These are phyloP conservation scores for Penicillium turbatum DNA, from an alignment of 495 filamentous ascomycete species.

Conservation along the genomic window DNA sequence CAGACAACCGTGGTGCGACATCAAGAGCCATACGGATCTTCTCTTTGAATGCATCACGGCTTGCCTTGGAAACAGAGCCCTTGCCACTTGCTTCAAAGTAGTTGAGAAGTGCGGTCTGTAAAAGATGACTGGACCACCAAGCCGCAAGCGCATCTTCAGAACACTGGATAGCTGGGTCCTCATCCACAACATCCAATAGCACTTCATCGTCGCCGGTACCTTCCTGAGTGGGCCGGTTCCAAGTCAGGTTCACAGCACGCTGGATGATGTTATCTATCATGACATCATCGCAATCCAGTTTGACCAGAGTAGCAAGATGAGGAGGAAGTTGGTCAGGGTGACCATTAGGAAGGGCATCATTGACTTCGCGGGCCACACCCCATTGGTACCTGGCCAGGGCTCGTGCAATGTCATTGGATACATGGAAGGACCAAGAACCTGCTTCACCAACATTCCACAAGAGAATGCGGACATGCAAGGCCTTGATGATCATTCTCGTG, in stretches of 20 bases:
- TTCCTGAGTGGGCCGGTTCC: slow-evolving; percentile 72
- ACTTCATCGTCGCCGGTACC: slow-evolving; percentile 58
- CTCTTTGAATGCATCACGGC: slow-evolving; percentile 45
- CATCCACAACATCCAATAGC: slow-evolving; percentile 77
- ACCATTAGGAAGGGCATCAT: slow-evolving; percentile 54
- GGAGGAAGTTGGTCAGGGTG: slow-evolving; percentile 64
- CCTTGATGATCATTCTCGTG: slow-evolving; percentile 82
- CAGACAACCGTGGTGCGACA: slow-evolving; percentile 75
- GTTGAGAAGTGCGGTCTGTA: slow-evolving; percentile 64
- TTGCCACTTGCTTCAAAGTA: slow-evolving; percentile 52
- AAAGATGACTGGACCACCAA: slow-evolving; percentile 78
- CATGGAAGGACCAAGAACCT: slow-evolving; percentile 54
- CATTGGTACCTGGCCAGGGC: slow-evolving; percentile 71
- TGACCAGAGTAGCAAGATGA: slow-evolving; percentile 68
- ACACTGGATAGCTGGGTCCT: slow-evolving; percentile 80
- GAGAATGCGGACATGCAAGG: slow-evolving; percentile 83
- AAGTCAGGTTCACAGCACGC: slow-evolving; percentile 85
- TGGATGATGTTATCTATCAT: slow-evolving; percentile 73
- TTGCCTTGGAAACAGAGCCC: slow-evolving; percentile 35
- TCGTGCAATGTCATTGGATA: slow-evolving; percentile 61
- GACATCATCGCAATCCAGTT: slow-evolving; percentile 74
- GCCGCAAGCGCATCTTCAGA: slow-evolving; percentile 86
- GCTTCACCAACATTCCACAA: slow-evolving; percentile 71
- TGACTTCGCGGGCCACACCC: slow-evolving; percentile 68
- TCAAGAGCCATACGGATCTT: slow-evolving; percentile 65